Conservation (phyloP, 2,329 filamentous ascomycete species). For the Chrysoporthe austroafricana region DNA sequence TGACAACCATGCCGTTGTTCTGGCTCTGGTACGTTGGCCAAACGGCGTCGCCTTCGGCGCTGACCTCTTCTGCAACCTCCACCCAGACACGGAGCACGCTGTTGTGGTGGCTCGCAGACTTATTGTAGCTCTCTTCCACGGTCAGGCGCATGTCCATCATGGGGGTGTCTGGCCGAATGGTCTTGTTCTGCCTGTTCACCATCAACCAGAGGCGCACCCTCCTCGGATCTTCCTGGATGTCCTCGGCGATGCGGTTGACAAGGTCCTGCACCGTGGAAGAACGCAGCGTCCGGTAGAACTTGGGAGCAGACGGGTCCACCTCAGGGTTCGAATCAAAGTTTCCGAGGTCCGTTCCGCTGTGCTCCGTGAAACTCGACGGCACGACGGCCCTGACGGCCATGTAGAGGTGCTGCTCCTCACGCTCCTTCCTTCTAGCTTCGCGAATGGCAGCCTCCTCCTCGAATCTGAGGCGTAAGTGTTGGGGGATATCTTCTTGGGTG, state of each 20-base stretch:
- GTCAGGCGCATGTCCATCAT: slow-evolving; percentile 78
- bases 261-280: slow-evolving; percentile 79
- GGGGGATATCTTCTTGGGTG: slow-evolving; percentile 76
- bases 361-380: slow-evolving; percentile 77
- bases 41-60: slow-evolving; percentile 68
- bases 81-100: slow-evolving; percentile 83
- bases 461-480: slow-evolving; percentile 78
- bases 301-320: slow-evolving; percentile 69
- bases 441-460: slow-evolving; percentile 79
- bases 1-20: slow-evolving; percentile 58
- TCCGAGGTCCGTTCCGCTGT: slow-evolving; percentile 83
- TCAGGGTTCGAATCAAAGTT: slow-evolving; percentile 63
- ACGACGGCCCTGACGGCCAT: slow-evolving; percentile 83
- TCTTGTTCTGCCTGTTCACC: slow-evolving; percentile 99
- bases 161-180: slow-evolving; percentile 85
- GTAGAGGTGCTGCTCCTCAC: slow-evolving; percentile 93
- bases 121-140: slow-evolving; percentile 68
- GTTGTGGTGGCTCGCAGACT: slow-evolving; percentile 64
- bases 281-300: slow-evolving; percentile 72
- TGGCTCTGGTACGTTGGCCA: slow-evolving; percentile 71
- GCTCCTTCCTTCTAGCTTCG: slow-evolving; percentile 81
- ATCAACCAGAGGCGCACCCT: slow-evolving; percentile 89
- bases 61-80: slow-evolving; percentile 72
- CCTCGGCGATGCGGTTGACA: slow-evolving; percentile 68
- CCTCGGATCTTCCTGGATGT: slow-evolving; percentile 69